Base-by-base conservation (phyloP, 805 yeast genomes). In the Starmerella potacharoeniae region DNA sequence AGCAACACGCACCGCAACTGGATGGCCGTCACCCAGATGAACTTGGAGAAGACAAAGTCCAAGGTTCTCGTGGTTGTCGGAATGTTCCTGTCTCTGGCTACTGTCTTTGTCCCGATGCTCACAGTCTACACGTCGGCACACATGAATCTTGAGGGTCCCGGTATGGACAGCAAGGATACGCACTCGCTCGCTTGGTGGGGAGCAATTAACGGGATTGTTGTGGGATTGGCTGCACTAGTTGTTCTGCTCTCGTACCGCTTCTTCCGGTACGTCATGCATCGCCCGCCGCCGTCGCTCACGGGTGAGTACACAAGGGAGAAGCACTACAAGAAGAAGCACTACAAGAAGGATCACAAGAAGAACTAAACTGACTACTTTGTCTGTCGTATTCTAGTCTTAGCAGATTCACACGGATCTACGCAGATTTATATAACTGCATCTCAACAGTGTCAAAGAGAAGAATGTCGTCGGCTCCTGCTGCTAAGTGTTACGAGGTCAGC, bases 1-100 rank as follows among this genome's bases (percentile, higher is more conserved):
- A 51, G 51, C 9, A 46, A 52, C 29, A 52, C 51, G 10, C 55
- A 52, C 51, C 37, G 55, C 11, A 52, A 52, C 17, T 52, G 55
- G 55, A 52, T 52, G 55, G 55, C 55, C 8, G 55, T 52, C 7
- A 52, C 55, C 11, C 55, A 52, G 35, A 52, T 52, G 55, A 52
- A 45, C n/a, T 37, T 31, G 5, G 55, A 52, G 34, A 45, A 46
- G 43, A 52, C 51, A 9, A 52, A 52, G 17, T n/a, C 41, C 37
- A 44, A 45, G 46, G 34, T 52, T 2, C 46, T 52, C 5, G 51
- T 33, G 3, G 51, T 52, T 2, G 45, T 52, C 10, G 55, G 51
- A 1, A 43, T 42, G 40, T 52, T 52, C 30, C 39, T 52, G 11
- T 48, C 55, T 5, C 28, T 52, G 6, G 51, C 51, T 2, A 40